These are phyloP conservation scores for Proliferodiscus dingleyae DNA, from an alignment of 2,329 filamentous ascomycete species.

Conservation along the genomic window DNA sequence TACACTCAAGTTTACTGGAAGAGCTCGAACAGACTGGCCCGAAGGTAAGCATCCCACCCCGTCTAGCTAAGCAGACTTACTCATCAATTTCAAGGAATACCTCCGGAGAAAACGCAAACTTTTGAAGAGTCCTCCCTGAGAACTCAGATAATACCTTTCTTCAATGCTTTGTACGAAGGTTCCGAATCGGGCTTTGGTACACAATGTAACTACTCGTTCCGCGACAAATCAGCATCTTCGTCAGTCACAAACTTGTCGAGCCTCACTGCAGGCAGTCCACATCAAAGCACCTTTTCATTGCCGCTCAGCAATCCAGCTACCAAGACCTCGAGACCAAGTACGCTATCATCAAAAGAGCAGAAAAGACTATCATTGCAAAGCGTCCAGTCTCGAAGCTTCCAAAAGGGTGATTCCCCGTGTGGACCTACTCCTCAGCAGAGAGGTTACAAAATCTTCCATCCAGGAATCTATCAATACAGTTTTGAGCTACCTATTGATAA, in stretches of 20 bases:
- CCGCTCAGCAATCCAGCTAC: conserved; percentile 15
- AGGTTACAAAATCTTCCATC: conserved; percentile 65
- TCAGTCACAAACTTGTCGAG: conserved; percentile 24
- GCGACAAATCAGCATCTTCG: conserved; percentile 24
- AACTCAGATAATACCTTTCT: conserved; percentile 87
- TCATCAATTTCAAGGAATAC: conserved; percentile 55
- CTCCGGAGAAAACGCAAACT: conserved; percentile 77
- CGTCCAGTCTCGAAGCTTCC: conserved; percentile 63
- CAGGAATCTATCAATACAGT: conserved; percentile 40
- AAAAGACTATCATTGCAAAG: conserved; percentile 60
- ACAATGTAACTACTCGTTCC: conserved; percentile 50
- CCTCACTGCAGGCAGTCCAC: conserved; percentile 5
- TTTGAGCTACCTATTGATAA: conserved; percentile 83
- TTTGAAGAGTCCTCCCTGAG: conserved; percentile 81
- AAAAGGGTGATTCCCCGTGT: conserved; percentile 54
- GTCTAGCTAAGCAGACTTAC: conserved; percentile 1
- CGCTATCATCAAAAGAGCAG: conserved; percentile 22
- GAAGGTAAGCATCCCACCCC: conserved; percentile 63
- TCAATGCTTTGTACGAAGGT: conserved; percentile 67
- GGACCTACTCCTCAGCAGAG: conserved; percentile 55
- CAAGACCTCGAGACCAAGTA: conserved; percentile 25
- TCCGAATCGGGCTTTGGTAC: conserved; percentile 58
- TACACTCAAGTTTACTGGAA: conserved; percentile 78
- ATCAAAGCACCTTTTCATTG: conserved; percentile 18
- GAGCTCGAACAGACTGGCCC: conserved; percentile 89